These are phyloP conservation scores for Verticillium zaregamsianum DNA, from an alignment of 2,329 filamentous ascomycete genomes.

Conservation along the genomic window DNA sequence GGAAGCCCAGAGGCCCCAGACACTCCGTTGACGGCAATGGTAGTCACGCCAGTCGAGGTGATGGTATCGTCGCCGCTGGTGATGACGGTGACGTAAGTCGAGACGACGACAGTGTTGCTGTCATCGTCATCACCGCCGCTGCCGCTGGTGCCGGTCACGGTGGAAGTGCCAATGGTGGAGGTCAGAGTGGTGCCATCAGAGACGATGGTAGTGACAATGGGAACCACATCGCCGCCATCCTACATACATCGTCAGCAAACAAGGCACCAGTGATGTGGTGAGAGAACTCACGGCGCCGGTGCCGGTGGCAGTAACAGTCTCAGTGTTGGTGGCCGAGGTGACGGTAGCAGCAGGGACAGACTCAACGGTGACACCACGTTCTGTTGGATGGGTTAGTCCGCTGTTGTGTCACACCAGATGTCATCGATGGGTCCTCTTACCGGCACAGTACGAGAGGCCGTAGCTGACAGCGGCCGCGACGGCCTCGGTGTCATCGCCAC, in stretches of 20 bases:
- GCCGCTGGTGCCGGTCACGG: neutral
- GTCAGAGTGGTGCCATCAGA: slow-evolving; percentile 6
- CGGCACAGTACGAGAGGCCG: slow-evolving; percentile 33
- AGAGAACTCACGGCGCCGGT: slow-evolving; percentile 1
- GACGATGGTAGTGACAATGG: slow-evolving; percentile 6
- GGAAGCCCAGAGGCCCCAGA: slow-evolving; percentile 9
- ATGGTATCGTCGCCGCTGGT: slow-evolving; percentile 33
- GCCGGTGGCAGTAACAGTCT: slow-evolving; percentile 15
- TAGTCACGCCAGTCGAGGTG: slow-evolving; percentile 15
- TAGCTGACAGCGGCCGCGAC: slow-evolving; percentile 29
- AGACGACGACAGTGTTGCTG: neutral
- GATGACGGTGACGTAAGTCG: slow-evolving; percentile 15
- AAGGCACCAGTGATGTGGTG: neutral
- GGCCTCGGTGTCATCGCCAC: slow-evolving; percentile 27
- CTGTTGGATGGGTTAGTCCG: neutral
- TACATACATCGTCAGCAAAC: neutral
- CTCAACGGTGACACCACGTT: neutral
- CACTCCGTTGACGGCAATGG: slow-evolving; percentile 1
- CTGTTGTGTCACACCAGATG: neutral
- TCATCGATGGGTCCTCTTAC: slow-evolving; percentile 18
- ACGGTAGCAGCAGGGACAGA: neutral
- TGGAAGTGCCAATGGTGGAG: slow-evolving; percentile 1
- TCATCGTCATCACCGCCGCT: neutral
- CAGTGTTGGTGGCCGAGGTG: slow-evolving; percentile 5
- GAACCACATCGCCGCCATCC: neutral